Evolutionary conservation across 2,329 filamentous ascomycete genomes (phyloP), one percentile per base, ranked within the genome.

Genomic region (Monilinia polystroma): DNA sequence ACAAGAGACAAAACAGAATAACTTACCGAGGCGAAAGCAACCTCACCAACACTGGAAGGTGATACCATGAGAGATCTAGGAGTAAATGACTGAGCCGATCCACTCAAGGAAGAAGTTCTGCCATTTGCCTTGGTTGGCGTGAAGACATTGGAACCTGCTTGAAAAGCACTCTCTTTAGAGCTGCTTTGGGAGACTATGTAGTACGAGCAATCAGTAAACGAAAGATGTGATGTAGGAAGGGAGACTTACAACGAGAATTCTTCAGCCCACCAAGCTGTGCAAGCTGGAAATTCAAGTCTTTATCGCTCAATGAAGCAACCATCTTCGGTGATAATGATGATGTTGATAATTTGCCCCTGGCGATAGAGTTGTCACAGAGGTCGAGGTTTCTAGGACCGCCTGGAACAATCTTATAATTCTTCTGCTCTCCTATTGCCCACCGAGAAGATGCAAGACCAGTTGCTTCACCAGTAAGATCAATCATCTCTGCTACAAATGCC

Each of bases 311-410:
- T 6, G 10, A 52, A 2, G 29, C 8, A 23, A 11, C 26, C 32
- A 62, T 62, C n/a, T 51, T 51, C 26, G 45, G 14, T 60, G 45
- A 23, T 49, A 26, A 12, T 49, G 43, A 49, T 49, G 43, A 43
- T 38, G 29, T 16, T 43, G 45, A 20, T 6, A n/a, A 20, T 49
- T 11, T 62, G 20, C 51, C 2, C n/a, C 58, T 62, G 41, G 45
- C 51, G 5, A 62, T 23, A 38, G 58, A 62, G n/a, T 62, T 62
- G 8, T 62, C 47, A 26, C 51, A 47, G 20, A 62, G 20, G n/a
- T 62, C 58, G n/a, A 62, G 58, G 38, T 62, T 62, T 12, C 20
- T 62, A 11, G 58, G 58, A 26, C 58, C 58, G 8, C 58, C 58
- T 41, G 58, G 58, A 26, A n/a, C 35, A 47, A 62, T 43, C n/a